Evolutionary conservation across 78 protist genomes (phyloP).

Genomic region (Isochrysis galbana): DNA sequence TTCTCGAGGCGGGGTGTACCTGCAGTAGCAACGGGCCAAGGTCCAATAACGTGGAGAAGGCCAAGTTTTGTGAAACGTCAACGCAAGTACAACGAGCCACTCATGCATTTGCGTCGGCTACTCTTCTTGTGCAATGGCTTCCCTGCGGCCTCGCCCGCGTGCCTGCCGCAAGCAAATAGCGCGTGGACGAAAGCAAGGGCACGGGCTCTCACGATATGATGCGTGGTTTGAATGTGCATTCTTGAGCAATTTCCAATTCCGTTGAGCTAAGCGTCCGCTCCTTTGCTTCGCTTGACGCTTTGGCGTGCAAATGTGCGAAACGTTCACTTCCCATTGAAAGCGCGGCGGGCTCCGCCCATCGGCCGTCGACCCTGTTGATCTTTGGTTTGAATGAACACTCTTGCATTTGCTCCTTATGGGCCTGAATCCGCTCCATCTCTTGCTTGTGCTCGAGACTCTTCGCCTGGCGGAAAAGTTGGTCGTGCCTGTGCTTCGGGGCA

Average conservation of each 20-base stretch:
- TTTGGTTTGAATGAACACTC: slow-evolving; percentile 42
- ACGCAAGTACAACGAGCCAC: background rate
- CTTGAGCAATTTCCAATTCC: background rate
- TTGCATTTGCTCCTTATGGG: background rate
- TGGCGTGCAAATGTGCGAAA: background rate
- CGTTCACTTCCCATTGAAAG: background rate
- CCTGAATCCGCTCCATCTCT: background rate
- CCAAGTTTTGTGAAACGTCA: background rate
- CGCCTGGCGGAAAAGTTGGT: background rate
- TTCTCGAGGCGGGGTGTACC: background rate
- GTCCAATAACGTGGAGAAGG: background rate
- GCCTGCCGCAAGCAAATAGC: too few relatives aligned
- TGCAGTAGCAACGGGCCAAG: background rate
- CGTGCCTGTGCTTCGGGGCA: too few relatives aligned
- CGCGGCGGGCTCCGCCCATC: too few relatives aligned
- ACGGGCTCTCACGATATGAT: background rate
- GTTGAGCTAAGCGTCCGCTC: background rate
- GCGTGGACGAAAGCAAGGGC: too few relatives aligned
- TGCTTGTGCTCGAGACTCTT: background rate
- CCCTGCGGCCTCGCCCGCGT: too few relatives aligned
- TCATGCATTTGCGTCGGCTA: too few relatives aligned
- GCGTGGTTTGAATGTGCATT: background rate
- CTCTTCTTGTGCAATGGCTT: too few relatives aligned
- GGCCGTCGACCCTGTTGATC: too few relatives aligned
- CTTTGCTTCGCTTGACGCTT: background rate